Evolutionary conservation across 306 rosid genomes (phyloP).

Genomic region (Astragalus membranaceus): DNA sequence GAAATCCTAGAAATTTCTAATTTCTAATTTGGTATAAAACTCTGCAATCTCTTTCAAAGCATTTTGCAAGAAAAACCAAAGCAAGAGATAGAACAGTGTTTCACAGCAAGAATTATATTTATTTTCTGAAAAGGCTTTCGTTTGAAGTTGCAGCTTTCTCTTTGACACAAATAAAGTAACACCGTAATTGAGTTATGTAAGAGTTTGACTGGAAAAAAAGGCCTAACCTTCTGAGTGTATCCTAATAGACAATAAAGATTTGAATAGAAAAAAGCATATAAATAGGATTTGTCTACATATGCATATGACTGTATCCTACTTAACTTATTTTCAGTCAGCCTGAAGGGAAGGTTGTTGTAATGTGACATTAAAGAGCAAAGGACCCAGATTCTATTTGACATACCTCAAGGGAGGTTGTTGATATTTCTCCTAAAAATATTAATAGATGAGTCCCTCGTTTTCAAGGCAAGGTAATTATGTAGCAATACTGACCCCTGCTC

Average conservation of each 20-base stretch:
- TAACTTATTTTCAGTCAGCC: not conserved
- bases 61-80: not conserved
- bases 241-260: not conserved
- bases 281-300: not conserved
- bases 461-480: not conserved
- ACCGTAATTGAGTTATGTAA: not conserved
- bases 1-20: not conserved
- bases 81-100: not conserved
- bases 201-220: not conserved
- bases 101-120: not conserved
- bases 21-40: not conserved
- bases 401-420: slow-evolving; percentile 23
- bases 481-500: slow-evolving; percentile 75
- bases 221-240: not conserved
- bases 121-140: not conserved
- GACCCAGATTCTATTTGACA: slow-evolving; percentile 26
- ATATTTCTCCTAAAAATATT: slow-evolving; percentile 20
- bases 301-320: not conserved
- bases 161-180: not conserved
- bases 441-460: slow-evolving; percentile 16
- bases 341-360: slow-evolving; percentile 19
- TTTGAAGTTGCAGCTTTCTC: not conserved
- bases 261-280: not conserved
- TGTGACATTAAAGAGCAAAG: slow-evolving; percentile 13
- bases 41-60: slow-evolving; percentile 9